phyloP scores from a whole-genome alignment of 805 yeast species.

The Metschnikowia borealis region DNA sequence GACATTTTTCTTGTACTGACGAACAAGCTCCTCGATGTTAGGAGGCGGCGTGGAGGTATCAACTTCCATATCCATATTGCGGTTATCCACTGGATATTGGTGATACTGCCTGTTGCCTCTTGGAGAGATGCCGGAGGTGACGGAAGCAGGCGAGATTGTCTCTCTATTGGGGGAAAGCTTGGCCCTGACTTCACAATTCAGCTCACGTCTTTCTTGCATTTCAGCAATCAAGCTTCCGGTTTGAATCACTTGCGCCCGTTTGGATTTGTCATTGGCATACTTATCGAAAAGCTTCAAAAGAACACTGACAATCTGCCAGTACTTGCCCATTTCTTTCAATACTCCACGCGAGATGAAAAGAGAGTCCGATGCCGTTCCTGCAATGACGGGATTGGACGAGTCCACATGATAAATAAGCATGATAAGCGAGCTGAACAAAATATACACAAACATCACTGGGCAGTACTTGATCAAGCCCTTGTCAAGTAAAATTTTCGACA shows the following conservation, averaged over 20 bases:
- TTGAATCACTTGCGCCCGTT: slow-evolving; percentile 39
- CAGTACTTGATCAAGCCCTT: slow-evolving; percentile 47
- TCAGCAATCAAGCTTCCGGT: slow-evolving; percentile 37
- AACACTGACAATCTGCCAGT: slow-evolving; percentile 39
- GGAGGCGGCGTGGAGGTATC: slow-evolving; percentile 8
- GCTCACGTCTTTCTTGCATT: slow-evolving; percentile 27
- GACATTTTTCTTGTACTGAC: slow-evolving; percentile 25
- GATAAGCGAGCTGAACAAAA: slow-evolving; percentile 58
- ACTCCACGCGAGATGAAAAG: slow-evolving; percentile 35
- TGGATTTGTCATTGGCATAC: slow-evolving; percentile 39
- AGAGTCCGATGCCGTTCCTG: slow-evolving; percentile 42
- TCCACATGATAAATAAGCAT: slow-evolving; percentile 70
- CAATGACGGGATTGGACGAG: slow-evolving; percentile 37
- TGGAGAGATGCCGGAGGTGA: slow-evolving; percentile 9
- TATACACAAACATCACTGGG: slow-evolving; percentile 58
- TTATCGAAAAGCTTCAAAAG: slow-evolving; percentile 37
- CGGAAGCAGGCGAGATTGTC: slow-evolving; percentile 1
- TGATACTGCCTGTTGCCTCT: slow-evolving; percentile 1
- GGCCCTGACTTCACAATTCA: background rate
- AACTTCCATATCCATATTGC: background rate
- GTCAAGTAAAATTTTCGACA: slow-evolving; percentile 52
- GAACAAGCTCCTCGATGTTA: slow-evolving; percentile 33
- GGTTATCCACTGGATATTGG: background rate
- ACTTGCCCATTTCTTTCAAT: slow-evolving; percentile 33
- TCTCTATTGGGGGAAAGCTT: background rate